A percentile compares a stretch with the other conserved stretches of the same genome.
phyloP scores from a whole-genome alignment of 73 alveolate species.

The Tetrahymena thermophila region DNA sequence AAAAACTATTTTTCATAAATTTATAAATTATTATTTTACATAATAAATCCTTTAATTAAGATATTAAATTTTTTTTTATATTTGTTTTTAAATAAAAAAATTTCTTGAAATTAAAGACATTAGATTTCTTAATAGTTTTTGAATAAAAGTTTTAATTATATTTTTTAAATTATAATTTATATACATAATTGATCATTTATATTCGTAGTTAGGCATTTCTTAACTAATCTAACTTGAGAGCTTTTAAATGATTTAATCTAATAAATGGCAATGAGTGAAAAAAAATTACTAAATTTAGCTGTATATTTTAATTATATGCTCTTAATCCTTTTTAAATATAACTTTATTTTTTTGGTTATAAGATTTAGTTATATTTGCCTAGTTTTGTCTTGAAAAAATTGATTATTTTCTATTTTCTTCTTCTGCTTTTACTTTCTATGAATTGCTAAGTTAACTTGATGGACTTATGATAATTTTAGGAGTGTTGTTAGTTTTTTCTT shows the following conservation, averaged over 20 bases:
- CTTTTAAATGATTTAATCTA: not conserved
- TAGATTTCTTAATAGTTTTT: too few species aligned
- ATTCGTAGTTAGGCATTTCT: not conserved
- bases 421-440: not conserved
- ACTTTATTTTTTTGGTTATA: not conserved
- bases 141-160: too few species aligned
- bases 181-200: not conserved
- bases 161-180: too few species aligned
- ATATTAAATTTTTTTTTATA: too few species aligned
- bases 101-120: too few species aligned
- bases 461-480: not conserved
- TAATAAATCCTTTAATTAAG: too few species aligned
- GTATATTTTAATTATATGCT: not conserved
- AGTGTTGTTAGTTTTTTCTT: not conserved
- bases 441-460: not conserved
- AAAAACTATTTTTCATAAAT: too few species aligned
- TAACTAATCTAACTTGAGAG: not conserved
- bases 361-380: not conserved
- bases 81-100: too few species aligned
- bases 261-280: not conserved
- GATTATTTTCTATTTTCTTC: not conserved
- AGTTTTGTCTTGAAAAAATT: not conserved
- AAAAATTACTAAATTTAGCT: not conserved
- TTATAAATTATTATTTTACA: too few species aligned
- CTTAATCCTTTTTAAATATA: not conserved